Conservation (phyloP, 2,329 filamentous ascomycete genomes). For the Talaromyces pinophilus region DNA sequence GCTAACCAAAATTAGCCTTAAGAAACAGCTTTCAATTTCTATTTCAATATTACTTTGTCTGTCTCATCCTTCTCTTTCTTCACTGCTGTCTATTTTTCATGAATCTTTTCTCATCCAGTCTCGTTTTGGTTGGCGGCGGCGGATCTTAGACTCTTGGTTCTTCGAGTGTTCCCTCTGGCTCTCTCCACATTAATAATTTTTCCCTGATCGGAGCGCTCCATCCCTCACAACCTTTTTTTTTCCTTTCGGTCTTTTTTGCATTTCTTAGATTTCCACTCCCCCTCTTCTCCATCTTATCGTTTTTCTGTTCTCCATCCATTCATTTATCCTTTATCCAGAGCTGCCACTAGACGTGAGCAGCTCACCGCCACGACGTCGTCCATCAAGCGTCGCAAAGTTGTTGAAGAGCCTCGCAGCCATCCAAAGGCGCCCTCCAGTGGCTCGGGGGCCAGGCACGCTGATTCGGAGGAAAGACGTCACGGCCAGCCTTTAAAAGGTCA, state of each 20-base stretch:
- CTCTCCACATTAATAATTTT: constrained; percentile 15
- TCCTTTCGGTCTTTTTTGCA: neutral
- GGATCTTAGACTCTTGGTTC: neutral
- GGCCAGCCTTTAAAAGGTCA: neutral
- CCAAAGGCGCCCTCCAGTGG: constrained; percentile 11
- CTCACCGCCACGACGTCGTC: constrained; percentile 54
- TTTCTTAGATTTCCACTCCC: neutral
- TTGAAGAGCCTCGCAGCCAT: constrained; percentile 22
- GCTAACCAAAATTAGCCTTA: neutral
- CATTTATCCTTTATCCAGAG: constrained; percentile 31
- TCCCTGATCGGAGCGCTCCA: neutral
- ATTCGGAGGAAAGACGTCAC: constrained; percentile 38
- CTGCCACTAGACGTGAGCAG: constrained; percentile 48
- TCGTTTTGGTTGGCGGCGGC: constrained; percentile 15
- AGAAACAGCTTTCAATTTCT: neutral
- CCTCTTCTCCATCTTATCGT: neutral
- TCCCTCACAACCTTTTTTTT: constrained; percentile 14
- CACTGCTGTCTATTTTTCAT: constrained; percentile 6
- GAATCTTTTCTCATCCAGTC: constrained; percentile 3
- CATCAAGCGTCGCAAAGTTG: constrained; percentile 52
- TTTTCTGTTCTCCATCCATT: neutral
- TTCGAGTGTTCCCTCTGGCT: neutral
- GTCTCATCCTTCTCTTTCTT: neutral
- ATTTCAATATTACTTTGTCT: neutral
- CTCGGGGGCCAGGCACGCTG: constrained; percentile 25